These are phyloP conservation scores for Musa schizocarpa DNA, from an alignment of 176 grass and related monocot genomes.

Conservation along the genomic window DNA sequence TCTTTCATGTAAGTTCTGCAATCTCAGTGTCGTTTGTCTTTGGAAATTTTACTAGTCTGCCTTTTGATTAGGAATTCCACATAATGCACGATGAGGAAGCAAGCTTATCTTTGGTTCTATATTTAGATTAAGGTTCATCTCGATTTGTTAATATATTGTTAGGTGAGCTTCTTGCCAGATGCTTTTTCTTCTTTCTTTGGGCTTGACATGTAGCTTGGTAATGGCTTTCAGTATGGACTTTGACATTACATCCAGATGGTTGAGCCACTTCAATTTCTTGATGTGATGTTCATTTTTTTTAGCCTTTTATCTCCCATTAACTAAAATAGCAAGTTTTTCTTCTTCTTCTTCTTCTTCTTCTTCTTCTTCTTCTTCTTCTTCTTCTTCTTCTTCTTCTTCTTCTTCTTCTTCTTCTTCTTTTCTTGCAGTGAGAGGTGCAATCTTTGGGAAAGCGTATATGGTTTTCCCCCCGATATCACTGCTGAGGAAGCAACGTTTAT, in stretches of 20 bases:
- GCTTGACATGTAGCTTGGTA: no score
- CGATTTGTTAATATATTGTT: background rate
- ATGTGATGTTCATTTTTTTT: no score
- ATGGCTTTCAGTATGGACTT: background rate
- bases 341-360: background rate
- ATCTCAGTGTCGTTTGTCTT: background rate
- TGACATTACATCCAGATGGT: background rate
- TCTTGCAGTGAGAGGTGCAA: conserved; percentile 72
- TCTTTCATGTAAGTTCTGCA: conserved; percentile 49
- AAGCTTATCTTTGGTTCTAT: background rate
- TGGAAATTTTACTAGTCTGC: background rate
- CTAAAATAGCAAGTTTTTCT: background rate
- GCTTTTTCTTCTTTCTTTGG: background rate
- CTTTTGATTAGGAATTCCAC: background rate
- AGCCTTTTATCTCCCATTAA: background rate
- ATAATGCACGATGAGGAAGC: background rate
- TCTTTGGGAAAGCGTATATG: conserved; percentile 94
- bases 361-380: conserved; percentile 1
- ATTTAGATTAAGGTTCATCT: no score
- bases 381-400: background rate
- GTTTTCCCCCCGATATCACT: conserved; percentile 94
- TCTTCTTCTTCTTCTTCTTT: conserved; percentile 2
- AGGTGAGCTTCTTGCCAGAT: background rate
- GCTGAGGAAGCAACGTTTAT: conserved; percentile 95
- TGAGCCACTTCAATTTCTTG: no score